Conservation (phyloP, 371 early-diverging fungal genomes). For the Mortierella sp. region DNA sequence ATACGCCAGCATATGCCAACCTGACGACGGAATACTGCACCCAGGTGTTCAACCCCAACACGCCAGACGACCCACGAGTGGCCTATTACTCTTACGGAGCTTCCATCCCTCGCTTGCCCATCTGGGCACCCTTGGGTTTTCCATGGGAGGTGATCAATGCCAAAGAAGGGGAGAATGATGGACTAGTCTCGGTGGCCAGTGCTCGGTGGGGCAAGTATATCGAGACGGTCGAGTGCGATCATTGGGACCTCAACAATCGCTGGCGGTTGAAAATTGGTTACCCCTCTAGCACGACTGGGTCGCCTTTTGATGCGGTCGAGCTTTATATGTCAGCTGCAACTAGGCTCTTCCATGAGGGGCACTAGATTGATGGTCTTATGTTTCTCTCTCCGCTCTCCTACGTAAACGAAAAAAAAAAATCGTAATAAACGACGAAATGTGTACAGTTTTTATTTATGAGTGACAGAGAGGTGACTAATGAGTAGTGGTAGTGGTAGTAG, state of each 20-base stretch:
- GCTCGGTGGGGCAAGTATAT: constrained; percentile 92
- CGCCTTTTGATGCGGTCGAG: constrained; percentile 78
- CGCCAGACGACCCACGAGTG: constrained; percentile 82
- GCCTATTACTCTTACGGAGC: constrained; percentile 89
- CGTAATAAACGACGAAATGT: not conserved
- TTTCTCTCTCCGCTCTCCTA: not conserved
- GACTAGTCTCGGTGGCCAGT: constrained; percentile 84
- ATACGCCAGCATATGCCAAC: constrained; percentile 91
- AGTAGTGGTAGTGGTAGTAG: not conserved
- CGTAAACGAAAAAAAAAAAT: not conserved
- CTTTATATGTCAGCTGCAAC: constrained; percentile 86
- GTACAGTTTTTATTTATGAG: not conserved
- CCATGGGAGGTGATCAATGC: constrained; percentile 79
- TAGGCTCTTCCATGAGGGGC: constrained; percentile 70
- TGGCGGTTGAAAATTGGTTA: constrained; percentile 59
- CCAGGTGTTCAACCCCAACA: constrained; percentile 87
- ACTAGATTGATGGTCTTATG: constrained; percentile 21
- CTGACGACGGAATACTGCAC: constrained; percentile 89
- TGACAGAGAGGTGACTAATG: not conserved
- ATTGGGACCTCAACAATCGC: constrained; percentile 85
- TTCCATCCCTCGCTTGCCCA: constrained; percentile 64
- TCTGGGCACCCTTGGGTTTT: constrained; percentile 71
- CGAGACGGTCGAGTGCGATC: constrained; percentile 84
- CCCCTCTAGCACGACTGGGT: constrained; percentile 29
- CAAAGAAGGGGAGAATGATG: constrained; percentile 93